phyloP scores from a whole-genome alignment of 352 stramenopile genomes.

The Halophytophthora batemanensis region DNA sequence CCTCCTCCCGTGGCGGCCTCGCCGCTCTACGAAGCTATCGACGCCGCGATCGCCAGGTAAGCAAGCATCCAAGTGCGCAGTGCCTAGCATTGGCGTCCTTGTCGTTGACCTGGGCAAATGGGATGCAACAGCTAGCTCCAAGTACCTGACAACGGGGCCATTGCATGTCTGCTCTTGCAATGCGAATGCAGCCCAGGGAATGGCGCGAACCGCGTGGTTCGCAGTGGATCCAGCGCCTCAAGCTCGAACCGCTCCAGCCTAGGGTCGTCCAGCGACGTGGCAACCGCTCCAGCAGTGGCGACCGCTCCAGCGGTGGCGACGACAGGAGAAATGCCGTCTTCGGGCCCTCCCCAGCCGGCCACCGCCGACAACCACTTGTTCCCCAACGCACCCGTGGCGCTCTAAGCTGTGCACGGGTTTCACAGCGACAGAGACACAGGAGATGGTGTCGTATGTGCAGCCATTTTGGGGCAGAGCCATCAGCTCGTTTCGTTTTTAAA shows the following conservation, averaged over 20 bases:
- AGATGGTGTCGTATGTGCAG: too few species aligned
- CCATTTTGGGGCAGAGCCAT: too few species aligned
- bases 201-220: conserved; percentile 43
- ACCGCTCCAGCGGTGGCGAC: conserved; percentile 1
- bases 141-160: too few species aligned
- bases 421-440: too few species aligned
- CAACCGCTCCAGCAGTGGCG: conserved; percentile 2
- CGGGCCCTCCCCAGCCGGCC: conserved; percentile 13
- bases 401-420: conserved; percentile 17
- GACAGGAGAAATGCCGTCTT: conserved; percentile 1
- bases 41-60: conserved; percentile 61
- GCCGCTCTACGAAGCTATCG: conserved; percentile 85
- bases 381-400: conserved; percentile 41
- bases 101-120: too few species aligned
- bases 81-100: neutral
- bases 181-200: conserved; percentile 50
- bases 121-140: too few species aligned
- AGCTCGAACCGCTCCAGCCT: neutral
- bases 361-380: conserved; percentile 21
- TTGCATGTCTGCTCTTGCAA: neutral
- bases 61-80: too few species aligned
- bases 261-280: neutral
- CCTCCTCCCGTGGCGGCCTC: conserved; percentile 73
- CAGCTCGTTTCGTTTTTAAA: conserved; percentile 17
- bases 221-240: conserved; percentile 13